These are phyloP conservation scores for Mucor circinelloides DNA, from an alignment of 371 early-diverging fungal species.

Conservation along the genomic window DNA sequence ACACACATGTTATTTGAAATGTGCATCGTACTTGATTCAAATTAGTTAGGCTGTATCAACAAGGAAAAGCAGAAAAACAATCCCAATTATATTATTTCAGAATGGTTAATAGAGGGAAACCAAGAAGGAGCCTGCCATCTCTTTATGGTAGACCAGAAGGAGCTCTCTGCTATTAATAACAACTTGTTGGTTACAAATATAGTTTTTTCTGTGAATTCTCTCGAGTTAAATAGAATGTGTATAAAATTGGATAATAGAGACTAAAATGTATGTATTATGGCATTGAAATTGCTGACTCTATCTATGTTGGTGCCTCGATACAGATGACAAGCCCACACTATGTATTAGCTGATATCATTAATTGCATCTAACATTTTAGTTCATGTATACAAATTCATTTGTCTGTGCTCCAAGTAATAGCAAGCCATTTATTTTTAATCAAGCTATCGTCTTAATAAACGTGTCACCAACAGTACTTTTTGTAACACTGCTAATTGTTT, in stretches of 20 bases:
- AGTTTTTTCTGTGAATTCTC: not conserved
- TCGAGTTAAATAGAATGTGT: not conserved
- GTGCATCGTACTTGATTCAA: not conserved
- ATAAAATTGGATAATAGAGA: not conserved
- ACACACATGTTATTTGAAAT: not conserved
- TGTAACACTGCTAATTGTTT: conserved; percentile 2
- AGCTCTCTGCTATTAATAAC: conserved; percentile 12
- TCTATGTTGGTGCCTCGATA: not conserved
- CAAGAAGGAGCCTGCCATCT: conserved; percentile 12
- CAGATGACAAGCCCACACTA: not conserved
- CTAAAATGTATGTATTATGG: not conserved
- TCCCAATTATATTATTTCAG: not conserved
- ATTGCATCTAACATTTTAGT: not conserved
- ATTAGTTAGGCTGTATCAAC: not conserved
- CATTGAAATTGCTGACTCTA: not conserved
- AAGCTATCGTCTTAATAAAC: not conserved
- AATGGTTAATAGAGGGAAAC: not conserved
- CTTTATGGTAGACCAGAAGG: conserved; percentile 18
- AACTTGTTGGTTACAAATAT: conserved; percentile 2
- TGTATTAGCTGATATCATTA: not conserved
- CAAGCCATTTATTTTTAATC: not conserved
- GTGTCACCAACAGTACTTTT: not conserved
- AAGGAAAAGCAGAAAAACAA: not conserved
- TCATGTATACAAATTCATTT: not conserved
- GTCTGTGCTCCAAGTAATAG: conserved; percentile 6